Evolutionary conservation across 352 stramenopile genomes (phyloP), one percentile per base, ranked within the genome.

Genomic region (Plasmopara halstedii): DNA sequence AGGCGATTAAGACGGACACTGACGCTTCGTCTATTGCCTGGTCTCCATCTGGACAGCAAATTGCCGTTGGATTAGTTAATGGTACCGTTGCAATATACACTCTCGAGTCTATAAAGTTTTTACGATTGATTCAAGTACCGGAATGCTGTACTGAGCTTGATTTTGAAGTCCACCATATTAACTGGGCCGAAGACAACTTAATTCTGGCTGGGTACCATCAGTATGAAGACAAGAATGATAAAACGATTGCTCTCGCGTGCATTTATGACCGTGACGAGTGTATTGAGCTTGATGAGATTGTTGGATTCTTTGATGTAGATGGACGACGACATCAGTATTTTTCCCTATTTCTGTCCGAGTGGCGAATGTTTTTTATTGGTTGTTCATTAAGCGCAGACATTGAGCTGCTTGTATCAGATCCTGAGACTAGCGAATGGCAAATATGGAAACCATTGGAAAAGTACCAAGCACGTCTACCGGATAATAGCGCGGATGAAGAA

Each of bases 341-440:
- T 38, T 83, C 77, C 9, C 56, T 65, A 14, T 88, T 73, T 31
- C 53, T 88, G 23, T 42, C 61, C 4, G 71, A 85, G 22, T 88
- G 77, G 75, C 70, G 77, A 11, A 88, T 88, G 73, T 88, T 88
- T 43, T 88, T 88, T 39, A 62, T 88, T 48, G 72, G 64, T 9
- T 88, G 77, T 49, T 88, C 77, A 13, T 42, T 88, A 26, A 88
- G 77, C 44, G 69, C 77, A n/a, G 77, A 88, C 51, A 76, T 88
- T 18, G 77, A 88, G 53, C 60, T 88, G 11, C 59, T 88, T 3
- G 77, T 88, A 35, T 70, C 62, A 9, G 72, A 88, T 37, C 69
- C 71, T 4, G 72, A 86, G 2, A 51, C 37, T 14, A 66, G 62
- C 3, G 70, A 82, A 46, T 88, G 77, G 77, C 53, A 74, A 45